These are phyloP conservation scores for Saccharomycopsis sp. DNA, from an alignment of 805 yeast genomes.

Conservation along the genomic window DNA sequence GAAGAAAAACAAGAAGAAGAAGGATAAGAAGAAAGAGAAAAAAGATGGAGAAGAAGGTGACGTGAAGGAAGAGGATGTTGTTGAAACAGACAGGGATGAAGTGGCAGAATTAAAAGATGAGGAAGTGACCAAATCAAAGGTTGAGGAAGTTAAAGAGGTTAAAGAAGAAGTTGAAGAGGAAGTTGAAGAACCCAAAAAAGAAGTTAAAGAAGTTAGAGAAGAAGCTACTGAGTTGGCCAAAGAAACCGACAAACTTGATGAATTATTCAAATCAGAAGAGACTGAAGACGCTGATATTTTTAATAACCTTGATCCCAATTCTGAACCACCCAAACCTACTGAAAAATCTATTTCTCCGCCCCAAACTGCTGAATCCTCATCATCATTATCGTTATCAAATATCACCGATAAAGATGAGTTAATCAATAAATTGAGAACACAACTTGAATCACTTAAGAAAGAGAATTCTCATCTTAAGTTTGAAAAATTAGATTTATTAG, in stretches of 20 bases:
- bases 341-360: background rate
- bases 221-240: no score
- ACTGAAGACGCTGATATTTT: slow-evolving; percentile 12
- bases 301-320: slow-evolving; percentile 1
- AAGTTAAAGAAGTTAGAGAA: no score
- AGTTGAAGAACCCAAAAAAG: slow-evolving; percentile 13
- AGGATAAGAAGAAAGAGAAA: slow-evolving; percentile 26
- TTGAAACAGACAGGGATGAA: slow-evolving; percentile 8
- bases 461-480: slow-evolving; percentile 26
- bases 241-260: slow-evolving; percentile 7
- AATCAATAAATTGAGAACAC: slow-evolving; percentile 25
- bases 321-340: slow-evolving; percentile 1
- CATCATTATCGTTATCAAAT: background rate
- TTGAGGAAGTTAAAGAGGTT: background rate
- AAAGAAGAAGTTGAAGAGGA: slow-evolving; percentile 5
- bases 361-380: background rate
- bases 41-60: slow-evolving; percentile 18
- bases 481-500: slow-evolving; percentile 27
- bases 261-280: slow-evolving; percentile 5
- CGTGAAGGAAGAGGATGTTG: slow-evolving; percentile 14
- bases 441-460: slow-evolving; percentile 26
- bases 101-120: slow-evolving; percentile 2
- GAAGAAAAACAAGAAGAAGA: slow-evolving; percentile 42
- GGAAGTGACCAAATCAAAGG: background rate
- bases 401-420: slow-evolving; percentile 25